Evolutionary conservation across 345 rosid species (phyloP).

Genomic region (Citrus sinensis): DVS_A1.0 CM039166.1:12531501-12532000

Average conservation of each 20-base stretch:
- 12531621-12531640: slow-evolving; percentile 24
- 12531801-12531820: slow-evolving; percentile 39
- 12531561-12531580: slow-evolving; percentile 29
- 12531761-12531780: slow-evolving; percentile 60
- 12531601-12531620: slow-evolving; percentile 31
- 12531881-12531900: slow-evolving; percentile 53
- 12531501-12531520: slow-evolving; percentile 22
- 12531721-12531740: slow-evolving; percentile 39
- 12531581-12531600: slow-evolving; percentile 37
- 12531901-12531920: slow-evolving; percentile 54
- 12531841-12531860: slow-evolving; percentile 46
- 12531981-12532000: slow-evolving; percentile 38
- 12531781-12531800: slow-evolving; percentile 36
- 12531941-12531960: slow-evolving; percentile 45
- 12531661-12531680: slow-evolving; percentile 45
- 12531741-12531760: slow-evolving; percentile 42
- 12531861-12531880: slow-evolving; percentile 49
- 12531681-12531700: slow-evolving; percentile 39
- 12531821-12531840: slow-evolving; percentile 47
- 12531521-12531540: slow-evolving; percentile 31
- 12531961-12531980: slow-evolving; percentile 44
- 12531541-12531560: slow-evolving; percentile 35
- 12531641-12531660: slow-evolving; percentile 35
- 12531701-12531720: slow-evolving; percentile 41
- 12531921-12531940: slow-evolving; percentile 44